These are phyloP conservation scores for Auriscalpium vulgare DNA, from an alignment of 768 basidiomycete genomes.

Conservation along the genomic window DNA sequence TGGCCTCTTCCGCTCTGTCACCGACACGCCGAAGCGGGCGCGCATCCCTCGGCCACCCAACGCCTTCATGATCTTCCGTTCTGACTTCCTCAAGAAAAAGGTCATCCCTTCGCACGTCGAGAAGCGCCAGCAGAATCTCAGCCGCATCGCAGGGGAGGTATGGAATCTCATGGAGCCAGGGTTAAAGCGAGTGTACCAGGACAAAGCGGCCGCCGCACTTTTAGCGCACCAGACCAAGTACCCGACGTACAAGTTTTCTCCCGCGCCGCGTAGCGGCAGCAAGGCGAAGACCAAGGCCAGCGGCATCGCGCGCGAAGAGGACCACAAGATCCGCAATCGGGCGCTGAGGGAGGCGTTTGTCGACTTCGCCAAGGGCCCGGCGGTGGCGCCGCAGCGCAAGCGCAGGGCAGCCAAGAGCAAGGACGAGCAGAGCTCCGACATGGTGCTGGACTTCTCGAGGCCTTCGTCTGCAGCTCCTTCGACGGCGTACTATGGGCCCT, in stretches of 20 bases:
- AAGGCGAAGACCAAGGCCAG: conserved; percentile 9
- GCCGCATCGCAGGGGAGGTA: conserved; percentile 42
- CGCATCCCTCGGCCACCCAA: conserved; percentile 44
- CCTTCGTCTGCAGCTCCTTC: not conserved
- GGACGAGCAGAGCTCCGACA: not conserved
- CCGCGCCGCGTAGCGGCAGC: conserved; percentile 17
- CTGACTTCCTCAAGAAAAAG: conserved; percentile 37
- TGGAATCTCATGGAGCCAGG: conserved; percentile 37
- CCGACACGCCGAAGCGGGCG: not conserved
- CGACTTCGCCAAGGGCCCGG: conserved; percentile 24
- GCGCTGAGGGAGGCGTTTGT: conserved; percentile 29
- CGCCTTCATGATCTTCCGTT: conserved; percentile 52
- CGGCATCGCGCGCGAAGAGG: conserved; percentile 15
- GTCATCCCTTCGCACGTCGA: conserved; percentile 36
- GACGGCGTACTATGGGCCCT: not conserved
- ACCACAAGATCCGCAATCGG: conserved; percentile 15
- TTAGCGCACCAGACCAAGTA: conserved; percentile 23
- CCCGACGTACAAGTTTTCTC: conserved; percentile 23
- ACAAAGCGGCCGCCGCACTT: conserved; percentile 21
- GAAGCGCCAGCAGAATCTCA: conserved; percentile 47
- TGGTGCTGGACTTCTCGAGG: not conserved
- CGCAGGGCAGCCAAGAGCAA: conserved; percentile 20
- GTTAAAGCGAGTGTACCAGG: conserved; percentile 30
- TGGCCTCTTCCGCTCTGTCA: not conserved
- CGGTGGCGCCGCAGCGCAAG: conserved; percentile 26